Conservation (phyloP, 805 yeast species). For the Yamadazyma kitorensis region DNA sequence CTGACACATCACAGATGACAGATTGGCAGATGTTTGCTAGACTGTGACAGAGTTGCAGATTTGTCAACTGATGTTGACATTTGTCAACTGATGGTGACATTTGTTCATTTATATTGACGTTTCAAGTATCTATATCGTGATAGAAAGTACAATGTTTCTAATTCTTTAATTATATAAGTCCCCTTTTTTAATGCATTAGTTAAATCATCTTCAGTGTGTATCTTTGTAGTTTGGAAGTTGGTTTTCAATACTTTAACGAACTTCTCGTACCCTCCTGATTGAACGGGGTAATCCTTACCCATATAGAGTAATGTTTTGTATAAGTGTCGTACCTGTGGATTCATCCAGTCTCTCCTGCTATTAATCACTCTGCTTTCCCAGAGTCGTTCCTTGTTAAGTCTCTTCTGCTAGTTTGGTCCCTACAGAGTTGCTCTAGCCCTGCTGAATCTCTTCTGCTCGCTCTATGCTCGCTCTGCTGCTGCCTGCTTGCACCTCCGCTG, state of each 20-base stretch:
- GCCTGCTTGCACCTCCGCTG: too few relatives aligned
- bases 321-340: conserved; percentile 20
- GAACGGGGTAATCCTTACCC: conserved; percentile 35
- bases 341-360: conserved; percentile 20
- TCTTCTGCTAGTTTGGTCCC: too few relatives aligned
- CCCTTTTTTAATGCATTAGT: conserved; percentile 26
- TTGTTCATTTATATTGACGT: conserved; percentile 19
- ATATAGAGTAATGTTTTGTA: conserved; percentile 28
- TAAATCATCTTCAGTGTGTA: conserved; percentile 16
- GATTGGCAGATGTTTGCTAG: too few relatives aligned
- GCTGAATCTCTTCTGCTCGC: too few relatives aligned
- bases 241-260: conserved; percentile 19
- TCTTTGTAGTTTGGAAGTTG: conserved; percentile 16
- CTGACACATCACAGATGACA: too few relatives aligned
- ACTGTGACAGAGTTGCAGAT: too few relatives aligned
- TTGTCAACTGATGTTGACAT: too few relatives aligned
- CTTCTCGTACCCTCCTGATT: conserved; percentile 27
- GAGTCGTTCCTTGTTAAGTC: too few relatives aligned
- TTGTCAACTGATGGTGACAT: too few relatives aligned
- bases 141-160: conserved; percentile 32
- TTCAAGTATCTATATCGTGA: conserved; percentile 29
- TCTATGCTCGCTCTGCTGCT: too few relatives aligned
- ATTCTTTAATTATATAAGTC: conserved; percentile 25
- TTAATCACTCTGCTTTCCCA: too few relatives aligned
- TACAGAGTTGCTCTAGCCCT: too few relatives aligned